phyloP scores from a whole-genome alignment of 345 rosid genomes.

The Rhodamnia argentea region DNA sequence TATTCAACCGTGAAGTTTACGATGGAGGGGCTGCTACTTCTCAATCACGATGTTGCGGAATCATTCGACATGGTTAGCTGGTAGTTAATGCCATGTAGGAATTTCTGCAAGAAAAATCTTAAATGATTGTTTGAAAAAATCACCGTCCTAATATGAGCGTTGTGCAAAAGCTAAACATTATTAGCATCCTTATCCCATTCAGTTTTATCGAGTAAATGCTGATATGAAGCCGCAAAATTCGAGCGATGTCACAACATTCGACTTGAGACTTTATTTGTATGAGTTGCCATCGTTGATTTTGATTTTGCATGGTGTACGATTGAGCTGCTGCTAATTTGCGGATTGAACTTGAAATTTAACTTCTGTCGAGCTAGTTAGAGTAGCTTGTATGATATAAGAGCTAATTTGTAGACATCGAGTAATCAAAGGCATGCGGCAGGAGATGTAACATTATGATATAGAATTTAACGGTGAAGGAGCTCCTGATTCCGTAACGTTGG shows the following conservation, averaged over 20 bases:
- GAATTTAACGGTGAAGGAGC: no score
- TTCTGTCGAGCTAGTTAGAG: not conserved
- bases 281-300: not conserved
- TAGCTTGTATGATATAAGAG: not conserved
- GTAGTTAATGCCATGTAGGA: not conserved
- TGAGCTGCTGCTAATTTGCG: not conserved
- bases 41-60: not conserved
- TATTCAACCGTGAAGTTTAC: no score
- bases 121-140: not conserved
- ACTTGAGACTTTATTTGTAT: not conserved
- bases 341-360: not conserved
- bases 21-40: not conserved
- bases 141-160: no score
- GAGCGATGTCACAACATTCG: accelerated
- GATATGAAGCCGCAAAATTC: not conserved
- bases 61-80: not conserved
- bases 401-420: no score
- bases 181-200: not conserved
- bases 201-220: not conserved
- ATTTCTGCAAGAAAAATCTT: not conserved
- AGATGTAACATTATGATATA: not conserved
- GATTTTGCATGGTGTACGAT: not conserved
- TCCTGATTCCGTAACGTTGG: no score
- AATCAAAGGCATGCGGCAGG: not conserved
- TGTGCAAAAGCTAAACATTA: not conserved